Base-by-base conservation (phyloP, 257 asterid species). In the Echium plantagineum region DNA sequence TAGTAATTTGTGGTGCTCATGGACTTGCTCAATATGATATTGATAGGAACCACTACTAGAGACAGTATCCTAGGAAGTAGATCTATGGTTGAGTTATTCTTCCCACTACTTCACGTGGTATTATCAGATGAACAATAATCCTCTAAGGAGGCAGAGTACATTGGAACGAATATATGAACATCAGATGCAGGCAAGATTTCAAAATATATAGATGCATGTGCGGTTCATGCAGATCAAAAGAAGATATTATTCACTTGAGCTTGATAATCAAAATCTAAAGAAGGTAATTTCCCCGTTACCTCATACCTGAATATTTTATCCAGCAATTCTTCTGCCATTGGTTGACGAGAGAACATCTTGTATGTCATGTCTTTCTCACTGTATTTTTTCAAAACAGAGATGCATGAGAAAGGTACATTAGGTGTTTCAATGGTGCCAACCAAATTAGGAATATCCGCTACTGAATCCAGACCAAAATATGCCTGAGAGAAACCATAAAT, bases 291-390 rank as follows among this genome's bases (percentile, higher is more conserved):
- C 49, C 16, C 49, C 13, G 4, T 35, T 52, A 52, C 21, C 5
- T 20, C 21, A 19, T 81, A 90, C 97, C 96, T 90, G 81, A 89
- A 93, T 62, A 89, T 71, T 21, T 71, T 66, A 61, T 84, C 95
- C 71, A 93, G 77, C 16, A 86, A 72, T 53, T 69, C 81, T 71
- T 93, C 96, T 17, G 80, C 52, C 85, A 89, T 65, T 52, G 73
- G 77, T 63, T 75, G 53, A 47, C 97, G 97, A 6, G 98, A 89
- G 83, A 93, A 93, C 42, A 93, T 63, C 84, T 93, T 93, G 83
- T 82, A 93, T 28, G 91, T 78, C 75, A 67, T 70, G 69, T 93
- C 97, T 35, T 77, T 78, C 77, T 82, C 87, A 31, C 38, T 63
- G 58, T 86, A 89, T 64, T 75, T 63, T 83, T 82, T 81, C 58